Percentiles rank a stretch among this genome's conserved stretches.
These are phyloP conservation scores for Corymbia maculata DNA, from an alignment of 345 rosid genomes.

Conservation along the genomic window DNA sequence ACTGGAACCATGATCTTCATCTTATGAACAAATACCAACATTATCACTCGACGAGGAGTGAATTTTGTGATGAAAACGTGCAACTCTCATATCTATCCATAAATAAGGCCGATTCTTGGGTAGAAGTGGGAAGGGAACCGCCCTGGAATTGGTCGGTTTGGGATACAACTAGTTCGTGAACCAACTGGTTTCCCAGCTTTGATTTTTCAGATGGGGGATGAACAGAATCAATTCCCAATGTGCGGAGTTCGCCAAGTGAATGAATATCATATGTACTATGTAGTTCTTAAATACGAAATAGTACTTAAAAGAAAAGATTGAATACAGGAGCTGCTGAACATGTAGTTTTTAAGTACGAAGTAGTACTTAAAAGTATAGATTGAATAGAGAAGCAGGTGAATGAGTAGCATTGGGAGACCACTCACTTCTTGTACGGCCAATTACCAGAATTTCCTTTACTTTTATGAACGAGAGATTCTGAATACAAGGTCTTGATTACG, in stretches of 20 bases:
- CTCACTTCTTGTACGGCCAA: background rate
- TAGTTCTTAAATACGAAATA: background rate
- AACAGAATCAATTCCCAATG: background rate
- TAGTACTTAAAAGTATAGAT: no score
- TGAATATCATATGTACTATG: background rate
- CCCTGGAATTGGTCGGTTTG: background rate
- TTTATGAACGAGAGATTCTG: rapidly evolving
- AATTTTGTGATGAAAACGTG: background rate
- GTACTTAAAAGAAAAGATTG: background rate
- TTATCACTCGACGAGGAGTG: background rate
- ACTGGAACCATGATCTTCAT: background rate
- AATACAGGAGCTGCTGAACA: background rate
- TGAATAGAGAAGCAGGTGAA: background rate
- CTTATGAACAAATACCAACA: background rate
- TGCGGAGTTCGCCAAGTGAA: background rate
- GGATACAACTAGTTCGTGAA: background rate
- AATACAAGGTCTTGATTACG: background rate
- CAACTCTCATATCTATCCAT: background rate
- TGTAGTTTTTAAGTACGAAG: no score
- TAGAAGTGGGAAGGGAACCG: background rate
- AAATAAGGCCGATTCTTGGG: background rate
- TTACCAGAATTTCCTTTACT: background rate
- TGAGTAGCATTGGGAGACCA: background rate
- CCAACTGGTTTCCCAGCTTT: background rate
- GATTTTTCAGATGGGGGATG: background rate